A percentile compares a stretch with the other conserved stretches of the same genome.
Conservation (phyloP, 495 filamentous ascomycete species). For the Penicillium parvum region DNA sequence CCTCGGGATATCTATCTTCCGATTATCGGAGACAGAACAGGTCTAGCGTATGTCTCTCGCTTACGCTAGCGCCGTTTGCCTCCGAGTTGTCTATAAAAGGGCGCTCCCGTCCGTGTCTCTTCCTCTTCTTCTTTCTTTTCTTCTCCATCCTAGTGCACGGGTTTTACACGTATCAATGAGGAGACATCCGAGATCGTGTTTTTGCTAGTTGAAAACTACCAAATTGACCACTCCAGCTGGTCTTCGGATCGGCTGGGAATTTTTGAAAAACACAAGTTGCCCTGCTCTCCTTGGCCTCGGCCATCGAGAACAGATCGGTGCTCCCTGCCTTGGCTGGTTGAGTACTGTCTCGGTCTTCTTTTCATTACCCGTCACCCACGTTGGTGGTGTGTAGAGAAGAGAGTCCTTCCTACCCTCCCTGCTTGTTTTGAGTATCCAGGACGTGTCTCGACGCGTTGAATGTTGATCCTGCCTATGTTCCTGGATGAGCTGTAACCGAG, state of each 20-base stretch:
- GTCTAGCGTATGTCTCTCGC: constrained; percentile 19
- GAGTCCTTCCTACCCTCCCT: constrained; percentile 1
- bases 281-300: constrained; percentile 20
- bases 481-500: no score
- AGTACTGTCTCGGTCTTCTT: constrained; percentile 32
- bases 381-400: constrained; percentile 47
- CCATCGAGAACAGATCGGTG: constrained; percentile 16
- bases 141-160: constrained; percentile 51
- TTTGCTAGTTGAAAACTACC: constrained; percentile 60
- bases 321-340: constrained; percentile 5
- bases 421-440: no score
- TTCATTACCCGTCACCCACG: constrained; percentile 42
- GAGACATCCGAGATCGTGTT: constrained; percentile 55
- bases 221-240: constrained; percentile 45
- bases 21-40: no score
- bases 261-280: constrained; percentile 42
- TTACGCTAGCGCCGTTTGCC: constrained; percentile 27
- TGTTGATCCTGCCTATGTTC: no score
- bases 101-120: neutral
- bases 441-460: neutral
- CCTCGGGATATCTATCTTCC: no score
- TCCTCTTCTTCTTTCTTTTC: constrained; percentile 39
- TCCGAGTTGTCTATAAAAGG: constrained; percentile 28
- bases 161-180: constrained; percentile 56
- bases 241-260: constrained; percentile 46